A percentile compares a stretch with the other conserved stretches of the same genome.
Evolutionary conservation across 352 stramenopile genomes (phyloP).

Genomic region (Nothophytophthora sp.): DNA sequence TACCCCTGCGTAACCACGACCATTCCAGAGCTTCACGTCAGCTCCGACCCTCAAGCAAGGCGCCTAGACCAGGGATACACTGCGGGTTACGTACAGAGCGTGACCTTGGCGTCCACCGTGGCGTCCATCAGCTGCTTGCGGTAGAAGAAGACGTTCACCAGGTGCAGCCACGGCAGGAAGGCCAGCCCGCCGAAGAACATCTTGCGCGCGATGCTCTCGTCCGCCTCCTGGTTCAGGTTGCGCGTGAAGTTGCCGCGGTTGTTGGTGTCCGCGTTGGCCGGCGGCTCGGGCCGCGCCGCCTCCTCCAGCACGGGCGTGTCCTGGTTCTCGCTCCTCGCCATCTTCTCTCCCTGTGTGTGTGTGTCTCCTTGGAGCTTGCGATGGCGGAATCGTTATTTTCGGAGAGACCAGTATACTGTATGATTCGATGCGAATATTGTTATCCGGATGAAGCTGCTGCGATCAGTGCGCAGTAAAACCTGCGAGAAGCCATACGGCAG

Average conservation of each 20-base stretch:
- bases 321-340: slow-evolving; percentile 21
- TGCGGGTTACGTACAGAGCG: slow-evolving; percentile 79
- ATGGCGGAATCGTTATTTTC: neutral
- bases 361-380: neutral
- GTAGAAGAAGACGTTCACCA: slow-evolving; percentile 84
- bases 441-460: slow-evolving; percentile 13
- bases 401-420: neutral
- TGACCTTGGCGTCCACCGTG: slow-evolving; percentile 64
- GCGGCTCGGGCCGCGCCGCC: slow-evolving; percentile 17
- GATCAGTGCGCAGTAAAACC: too few species aligned
- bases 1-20: slow-evolving; percentile 45
- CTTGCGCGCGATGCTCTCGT: slow-evolving; percentile 73
- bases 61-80: too few species aligned
- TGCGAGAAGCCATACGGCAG: too few species aligned
- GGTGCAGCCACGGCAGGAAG: slow-evolving; percentile 82
- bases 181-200: slow-evolving; percentile 82
- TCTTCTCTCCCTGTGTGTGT: slow-evolving; percentile 10
- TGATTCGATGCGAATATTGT: neutral
- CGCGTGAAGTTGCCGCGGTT: slow-evolving; percentile 89
- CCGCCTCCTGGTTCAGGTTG: slow-evolving; percentile 80
- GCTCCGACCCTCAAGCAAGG: too few species aligned
- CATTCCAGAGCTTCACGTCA: neutral
- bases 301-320: slow-evolving; percentile 68
- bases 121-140: slow-evolving; percentile 80
- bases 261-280: slow-evolving; percentile 33